Evolutionary conservation across 2,329 filamentous ascomycete species (phyloP), one percentile per base, ranked within the genome.

Genomic region (Hortaea werneckii): DNA sequence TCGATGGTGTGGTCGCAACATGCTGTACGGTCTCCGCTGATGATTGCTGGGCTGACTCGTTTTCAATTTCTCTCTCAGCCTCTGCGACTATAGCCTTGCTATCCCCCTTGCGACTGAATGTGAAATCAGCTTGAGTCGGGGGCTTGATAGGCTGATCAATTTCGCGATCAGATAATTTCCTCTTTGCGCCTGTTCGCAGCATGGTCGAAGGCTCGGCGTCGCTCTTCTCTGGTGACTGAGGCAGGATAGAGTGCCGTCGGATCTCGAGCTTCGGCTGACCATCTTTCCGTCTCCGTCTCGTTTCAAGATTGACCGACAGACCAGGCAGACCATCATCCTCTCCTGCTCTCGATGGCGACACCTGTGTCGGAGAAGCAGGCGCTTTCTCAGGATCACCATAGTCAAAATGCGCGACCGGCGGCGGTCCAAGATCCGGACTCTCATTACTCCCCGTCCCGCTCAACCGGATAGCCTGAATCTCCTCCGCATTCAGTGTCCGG

Each of bases 371-470:
- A 12, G 51, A 40, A 20, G 49, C 49, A 4, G 37, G 40, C 35
- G 44, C 59, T 34, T 67, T 66, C 50, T 73, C 69, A 1, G 70
- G 66, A 35, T 74, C 71, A 38, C 69, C 66, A 28, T 65, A 67
- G 27, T 75, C 71, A 48, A 77, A 76, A 46, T 71, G 72, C 5
- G 71, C 72, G 7, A 76, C 62, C 1, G 75, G 74, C 28, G 75
- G 74, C 1, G 75, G 71, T 6, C 82, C 83, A 39, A 87, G 72
- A 46, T 87, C 82, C 5, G 83, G 82, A 2, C 83, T 85, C 37
- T 82, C 77, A 39, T 71, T 71, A 20, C 66, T 65, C 30, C 67
- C 67, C 5, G 67, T 64, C 32, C 81, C 67, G n/a, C 73, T 81
- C 32, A 80, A 50, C 40, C 62, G 54, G 3, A 69, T 60, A 4